Base-by-base conservation (phyloP, 2,329 filamentous ascomycete genomes). In the Fusarium longipes region DNA sequence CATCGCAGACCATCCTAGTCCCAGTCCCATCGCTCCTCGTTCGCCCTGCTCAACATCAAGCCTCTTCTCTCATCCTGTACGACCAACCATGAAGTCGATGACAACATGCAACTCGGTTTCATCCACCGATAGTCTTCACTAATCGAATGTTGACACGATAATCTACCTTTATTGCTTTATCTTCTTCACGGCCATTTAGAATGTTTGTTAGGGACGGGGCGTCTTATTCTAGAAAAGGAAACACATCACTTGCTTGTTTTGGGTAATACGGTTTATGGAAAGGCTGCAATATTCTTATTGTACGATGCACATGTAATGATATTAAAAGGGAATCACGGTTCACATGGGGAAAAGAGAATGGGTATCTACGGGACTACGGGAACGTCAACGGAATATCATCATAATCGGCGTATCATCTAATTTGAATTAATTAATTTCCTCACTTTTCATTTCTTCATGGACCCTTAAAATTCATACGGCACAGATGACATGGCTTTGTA, bases 1-100 rank as follows among this genome's bases (percentile, higher is more conserved):
- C 64, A 77, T 83, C 67, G 77, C 79, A 52, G 79, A 82, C 44
- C 65, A 82, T 47, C 65, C 72, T 15, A 24, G 38, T 36, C 70
- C 72, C 40, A 38, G 51, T 14, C 71, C 71, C 27, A 56, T 63
- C 24, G 50, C 70, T 15, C 74, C 64, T 56, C 72, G 35, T 45
- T 74, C 72, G 17, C 70, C 60, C 8, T 59, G 66, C 40, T 73
- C 71, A 12, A 69, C 71, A 6, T 74, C 69, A 18, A 70, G 63
- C 51, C 67, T 73, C 58, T 72, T 66, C 57, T 68, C 65, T 25
- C 70, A 64, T 49, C 67, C 70, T 25, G 60, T 68, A 10, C 72
- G 71, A 24, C 70, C 70, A 14, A 47, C 63, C 15, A 68, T 70
- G 29, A 65, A 70, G 57, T 60, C 68, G 35, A 54, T 59, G n/a